These are phyloP conservation scores for Bacterosira constricta DNA, from an alignment of 108 stramenopile species.

Conservation along the genomic window DNA sequence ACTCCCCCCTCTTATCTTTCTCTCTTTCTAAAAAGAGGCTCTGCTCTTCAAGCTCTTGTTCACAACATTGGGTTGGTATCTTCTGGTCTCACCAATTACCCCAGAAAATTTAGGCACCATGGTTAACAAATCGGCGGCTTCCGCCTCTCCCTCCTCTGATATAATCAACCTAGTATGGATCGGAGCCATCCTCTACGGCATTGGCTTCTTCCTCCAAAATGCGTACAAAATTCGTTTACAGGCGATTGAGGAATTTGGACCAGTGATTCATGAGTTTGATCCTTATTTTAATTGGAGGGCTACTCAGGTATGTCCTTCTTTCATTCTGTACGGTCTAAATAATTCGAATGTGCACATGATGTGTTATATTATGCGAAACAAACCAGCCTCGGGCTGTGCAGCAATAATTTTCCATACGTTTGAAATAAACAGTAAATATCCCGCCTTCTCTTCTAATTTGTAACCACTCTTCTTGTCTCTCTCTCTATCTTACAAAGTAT, in stretches of 20 bases:
- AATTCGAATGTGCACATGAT: background rate
- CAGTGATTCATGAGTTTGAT: constrained; percentile 99
- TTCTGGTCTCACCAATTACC: too few relatives aligned
- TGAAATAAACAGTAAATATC: too few relatives aligned
- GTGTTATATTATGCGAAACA: too few relatives aligned
- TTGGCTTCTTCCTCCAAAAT: constrained; percentile 48
- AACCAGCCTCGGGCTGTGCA: too few relatives aligned
- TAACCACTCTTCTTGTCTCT: background rate
- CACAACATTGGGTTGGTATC: too few relatives aligned
- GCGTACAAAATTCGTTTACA: constrained; percentile 88
- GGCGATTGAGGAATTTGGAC: constrained; percentile 92
- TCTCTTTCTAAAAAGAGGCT: too few relatives aligned
- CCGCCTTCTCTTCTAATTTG: too few relatives aligned
- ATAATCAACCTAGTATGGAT: constrained; percentile 63
- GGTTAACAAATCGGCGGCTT: background rate
- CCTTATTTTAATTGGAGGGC: constrained; percentile 95
- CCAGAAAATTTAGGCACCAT: too few relatives aligned
- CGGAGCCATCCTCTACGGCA: constrained; percentile 54
- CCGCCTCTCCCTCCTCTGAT: constrained; percentile 35
- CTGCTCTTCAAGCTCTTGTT: too few relatives aligned
- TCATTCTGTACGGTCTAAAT: background rate
- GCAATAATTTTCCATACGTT: too few relatives aligned
- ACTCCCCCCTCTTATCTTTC: too few relatives aligned
- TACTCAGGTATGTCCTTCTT: constrained; percentile 68
- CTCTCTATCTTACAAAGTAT: constrained; percentile 50